Conservation (phyloP, 345 rosid species). For the Salix dunnii region DNA sequence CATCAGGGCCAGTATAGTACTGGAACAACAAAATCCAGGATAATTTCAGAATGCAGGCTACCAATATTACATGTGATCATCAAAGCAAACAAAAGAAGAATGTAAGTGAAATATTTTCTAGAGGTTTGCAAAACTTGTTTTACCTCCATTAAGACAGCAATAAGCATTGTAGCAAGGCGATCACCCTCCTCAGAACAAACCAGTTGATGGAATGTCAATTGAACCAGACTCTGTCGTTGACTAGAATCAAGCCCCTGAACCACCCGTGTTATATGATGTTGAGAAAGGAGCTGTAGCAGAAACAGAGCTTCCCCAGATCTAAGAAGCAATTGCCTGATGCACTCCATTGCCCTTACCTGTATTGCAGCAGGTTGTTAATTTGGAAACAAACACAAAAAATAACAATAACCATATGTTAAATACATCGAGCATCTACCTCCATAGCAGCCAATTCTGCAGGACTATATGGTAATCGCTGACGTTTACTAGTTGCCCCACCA, state of each 20-base stretch:
- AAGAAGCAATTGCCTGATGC: slow-evolving; percentile 89
- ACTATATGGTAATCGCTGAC: slow-evolving; percentile 77
- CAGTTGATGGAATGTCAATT: slow-evolving; percentile 83
- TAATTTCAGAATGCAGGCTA: slow-evolving; percentile 9
- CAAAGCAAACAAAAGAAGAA: no score
- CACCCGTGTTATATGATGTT: slow-evolving; percentile 77
- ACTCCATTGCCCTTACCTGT: slow-evolving; percentile 97
- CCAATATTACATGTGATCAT: background rate
- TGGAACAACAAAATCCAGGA: slow-evolving; percentile 29
- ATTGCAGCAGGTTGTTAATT: slow-evolving; percentile 16
- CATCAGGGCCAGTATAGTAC: slow-evolving; percentile 96
- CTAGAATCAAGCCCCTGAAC: slow-evolving; percentile 78
- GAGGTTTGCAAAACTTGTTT: slow-evolving; percentile 1
- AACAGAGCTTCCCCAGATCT: slow-evolving; percentile 96
- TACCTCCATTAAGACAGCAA: slow-evolving; percentile 92
- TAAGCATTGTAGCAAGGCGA: slow-evolving; percentile 74
- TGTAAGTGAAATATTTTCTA: background rate
- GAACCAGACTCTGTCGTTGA: slow-evolving; percentile 57
- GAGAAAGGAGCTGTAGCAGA: slow-evolving; percentile 85
- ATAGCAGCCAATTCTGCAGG: slow-evolving; percentile 90
- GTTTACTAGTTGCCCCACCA: slow-evolving; percentile 61
- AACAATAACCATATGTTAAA: background rate
- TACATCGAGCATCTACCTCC: slow-evolving; percentile 54
- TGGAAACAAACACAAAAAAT: background rate
- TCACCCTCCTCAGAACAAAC: slow-evolving; percentile 98